phyloP scores from a whole-genome alignment of 2,329 filamentous ascomycete genomes.

The Aspergillus sp. region DNA sequence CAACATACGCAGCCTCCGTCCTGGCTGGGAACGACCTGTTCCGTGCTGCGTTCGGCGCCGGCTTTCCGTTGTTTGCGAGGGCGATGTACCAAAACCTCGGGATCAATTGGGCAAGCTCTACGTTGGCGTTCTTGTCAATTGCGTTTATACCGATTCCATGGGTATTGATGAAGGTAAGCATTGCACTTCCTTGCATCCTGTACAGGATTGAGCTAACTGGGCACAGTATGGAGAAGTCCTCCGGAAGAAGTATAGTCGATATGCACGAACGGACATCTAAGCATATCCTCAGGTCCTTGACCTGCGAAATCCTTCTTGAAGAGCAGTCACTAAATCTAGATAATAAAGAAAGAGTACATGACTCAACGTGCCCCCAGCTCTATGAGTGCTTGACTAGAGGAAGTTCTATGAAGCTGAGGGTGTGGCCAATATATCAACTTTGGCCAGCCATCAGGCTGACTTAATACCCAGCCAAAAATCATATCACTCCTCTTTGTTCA shows the following conservation, averaged over 20 bases:
- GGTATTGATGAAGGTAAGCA: conserved; percentile 1
- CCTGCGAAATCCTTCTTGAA: too few relatives aligned
- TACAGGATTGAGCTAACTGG: not conserved
- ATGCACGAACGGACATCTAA: not conserved
- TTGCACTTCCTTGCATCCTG: not conserved
- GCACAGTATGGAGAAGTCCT: not conserved
- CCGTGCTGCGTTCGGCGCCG: conserved; percentile 47
- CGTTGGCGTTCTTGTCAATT: conserved; percentile 2
- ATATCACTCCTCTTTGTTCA: too few relatives aligned
- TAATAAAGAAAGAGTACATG: too few relatives aligned
- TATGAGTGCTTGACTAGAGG: too few relatives aligned
- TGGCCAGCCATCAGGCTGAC: too few relatives aligned
- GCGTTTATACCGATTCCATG: conserved; percentile 1
- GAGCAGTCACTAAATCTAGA: too few relatives aligned
- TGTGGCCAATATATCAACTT: too few relatives aligned
- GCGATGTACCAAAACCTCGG: conserved; percentile 22
- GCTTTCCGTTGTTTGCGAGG: conserved; percentile 16
- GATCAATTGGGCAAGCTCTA: conserved; percentile 2
- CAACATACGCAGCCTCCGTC: conserved; percentile 59
- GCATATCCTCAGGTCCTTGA: too few relatives aligned
- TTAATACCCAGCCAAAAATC: too few relatives aligned
- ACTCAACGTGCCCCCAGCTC: too few relatives aligned
- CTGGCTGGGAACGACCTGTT: conserved; percentile 65
- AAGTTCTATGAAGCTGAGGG: too few relatives aligned
- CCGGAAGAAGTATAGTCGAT: not conserved